A percentile compares a stretch with the other conserved stretches of the same genome.
Evolutionary conservation across 208 protist genomes (phyloP).

Genomic region (Sergeia podlipaevii): DNA sequence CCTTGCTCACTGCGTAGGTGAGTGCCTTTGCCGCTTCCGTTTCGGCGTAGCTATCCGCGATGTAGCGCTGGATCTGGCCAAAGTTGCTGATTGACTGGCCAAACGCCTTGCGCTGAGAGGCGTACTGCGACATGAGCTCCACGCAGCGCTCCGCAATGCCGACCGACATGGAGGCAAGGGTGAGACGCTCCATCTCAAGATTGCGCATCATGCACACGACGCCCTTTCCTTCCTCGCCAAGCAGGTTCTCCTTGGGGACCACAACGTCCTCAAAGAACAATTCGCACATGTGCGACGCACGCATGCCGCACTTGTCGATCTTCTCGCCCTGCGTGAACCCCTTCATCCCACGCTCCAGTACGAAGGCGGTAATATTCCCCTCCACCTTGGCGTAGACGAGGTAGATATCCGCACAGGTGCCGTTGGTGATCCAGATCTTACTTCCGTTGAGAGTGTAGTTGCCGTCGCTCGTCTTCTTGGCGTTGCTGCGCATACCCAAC

Average conservation of each 20-base stretch:
- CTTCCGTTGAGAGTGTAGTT: slow-evolving; percentile 93
- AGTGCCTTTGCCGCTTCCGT: slow-evolving; percentile 86
- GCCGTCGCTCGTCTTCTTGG: slow-evolving; percentile 62
- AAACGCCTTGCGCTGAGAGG: slow-evolving; percentile 89
- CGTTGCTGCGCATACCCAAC: slow-evolving; percentile 92
- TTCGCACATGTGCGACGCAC: slow-evolving; percentile 72
- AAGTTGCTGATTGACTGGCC: slow-evolving; percentile 89
- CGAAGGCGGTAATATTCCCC: slow-evolving; percentile 64
- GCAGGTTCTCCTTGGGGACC: slow-evolving; percentile 58
- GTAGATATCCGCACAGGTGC: slow-evolving; percentile 92
- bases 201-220: slow-evolving; percentile 82
- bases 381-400: slow-evolving; percentile 97
- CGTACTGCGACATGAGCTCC: slow-evolving; percentile 83
- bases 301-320: slow-evolving; percentile 86
- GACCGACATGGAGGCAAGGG: slow-evolving; percentile 72
- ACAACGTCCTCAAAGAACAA: slow-evolving; percentile 72
- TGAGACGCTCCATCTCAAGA: slow-evolving; percentile 77
- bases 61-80: slow-evolving; percentile 94
- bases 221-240: slow-evolving; percentile 59
- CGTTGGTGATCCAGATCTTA: slow-evolving; percentile 99
- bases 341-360: slow-evolving; percentile 44
- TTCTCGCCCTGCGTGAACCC: slow-evolving; percentile 63
- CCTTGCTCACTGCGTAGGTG: slow-evolving; percentile 85
- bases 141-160: slow-evolving; percentile 79
- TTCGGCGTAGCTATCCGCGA: slow-evolving; percentile 93